Evolutionary conservation across 495 filamentous ascomycete genomes (phyloP).

Genomic region (Penicillium nucicola): DNA sequence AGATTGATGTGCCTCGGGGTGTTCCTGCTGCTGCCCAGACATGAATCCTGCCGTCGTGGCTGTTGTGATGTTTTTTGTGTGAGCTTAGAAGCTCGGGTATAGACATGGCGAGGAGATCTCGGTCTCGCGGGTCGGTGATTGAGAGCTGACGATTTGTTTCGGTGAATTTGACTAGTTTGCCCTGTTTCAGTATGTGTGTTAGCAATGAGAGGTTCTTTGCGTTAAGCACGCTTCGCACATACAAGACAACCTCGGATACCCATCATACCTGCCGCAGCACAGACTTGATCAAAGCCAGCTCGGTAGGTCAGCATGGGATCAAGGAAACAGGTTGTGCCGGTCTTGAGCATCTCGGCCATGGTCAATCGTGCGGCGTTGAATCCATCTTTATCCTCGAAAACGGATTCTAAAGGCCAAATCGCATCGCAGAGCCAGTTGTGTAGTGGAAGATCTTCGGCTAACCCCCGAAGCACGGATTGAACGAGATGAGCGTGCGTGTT

Average conservation of each 20-base stretch:
- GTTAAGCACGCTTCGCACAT: background rate
- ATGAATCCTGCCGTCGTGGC: constrained; percentile 31
- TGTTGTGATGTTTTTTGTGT: constrained; percentile 25
- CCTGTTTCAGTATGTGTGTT: constrained; percentile 6
- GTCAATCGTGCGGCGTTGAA: constrained; percentile 38
- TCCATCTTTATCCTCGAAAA: constrained; percentile 35
- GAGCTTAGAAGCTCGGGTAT: constrained; percentile 16
- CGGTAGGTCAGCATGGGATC: constrained; percentile 44
- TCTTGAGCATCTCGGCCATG: constrained; percentile 44
- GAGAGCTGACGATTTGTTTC: constrained; percentile 28
- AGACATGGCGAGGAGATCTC: constrained; percentile 28
- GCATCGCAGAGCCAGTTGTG: constrained; percentile 42
- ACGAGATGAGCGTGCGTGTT: constrained; percentile 43
- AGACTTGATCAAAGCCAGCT: constrained; percentile 37
- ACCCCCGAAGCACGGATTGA: constrained; percentile 40
- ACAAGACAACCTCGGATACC: constrained; percentile 42
- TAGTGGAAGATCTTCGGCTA: constrained; percentile 39
- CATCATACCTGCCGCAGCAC: constrained; percentile 35
- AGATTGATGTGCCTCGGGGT: constrained; percentile 31
- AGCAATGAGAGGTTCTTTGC: background rate
- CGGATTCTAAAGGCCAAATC: constrained; percentile 42
- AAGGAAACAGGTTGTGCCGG: constrained; percentile 45
- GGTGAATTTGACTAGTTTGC: constrained; percentile 34
- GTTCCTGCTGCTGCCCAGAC: constrained; percentile 46
- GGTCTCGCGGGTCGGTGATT: constrained; percentile 33